These are phyloP conservation scores for Tetraselmis chui DNA, from an alignment of 139 green algal genomes.

Conservation along the genomic window DNA sequence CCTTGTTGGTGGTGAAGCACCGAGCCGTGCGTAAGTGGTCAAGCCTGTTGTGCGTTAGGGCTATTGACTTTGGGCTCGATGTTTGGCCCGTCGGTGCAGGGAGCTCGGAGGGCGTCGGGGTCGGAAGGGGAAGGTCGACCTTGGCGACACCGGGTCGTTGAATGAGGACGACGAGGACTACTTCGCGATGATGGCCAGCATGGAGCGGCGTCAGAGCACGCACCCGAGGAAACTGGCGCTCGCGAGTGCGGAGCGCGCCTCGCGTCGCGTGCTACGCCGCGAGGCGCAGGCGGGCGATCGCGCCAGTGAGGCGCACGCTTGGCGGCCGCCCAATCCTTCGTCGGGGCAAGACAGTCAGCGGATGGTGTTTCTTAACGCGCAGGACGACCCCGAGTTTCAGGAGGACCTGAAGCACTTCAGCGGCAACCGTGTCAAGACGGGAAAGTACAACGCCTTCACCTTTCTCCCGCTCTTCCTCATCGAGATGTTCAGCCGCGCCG, in stretches of 20 bases:
- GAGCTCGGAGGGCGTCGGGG: neutral
- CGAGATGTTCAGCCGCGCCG: slow-evolving; percentile 66
- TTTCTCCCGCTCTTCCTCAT: slow-evolving; percentile 73
- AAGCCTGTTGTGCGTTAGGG: too few species aligned
- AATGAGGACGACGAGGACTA: neutral
- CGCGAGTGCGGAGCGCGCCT: neutral
- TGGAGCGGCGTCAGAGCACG: neutral
- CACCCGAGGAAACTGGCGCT: neutral
- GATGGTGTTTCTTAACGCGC: neutral
- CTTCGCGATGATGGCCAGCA: neutral
- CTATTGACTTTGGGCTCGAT: too few species aligned
- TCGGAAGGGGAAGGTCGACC: neutral
- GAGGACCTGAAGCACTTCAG: slow-evolving; percentile 14
- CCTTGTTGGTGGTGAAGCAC: neutral
- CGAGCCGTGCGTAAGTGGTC: too few species aligned
- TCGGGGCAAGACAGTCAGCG: neutral
- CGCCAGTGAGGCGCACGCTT: neutral
- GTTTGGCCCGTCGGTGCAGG: too few species aligned
- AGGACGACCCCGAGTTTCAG: neutral
- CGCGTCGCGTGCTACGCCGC: neutral
- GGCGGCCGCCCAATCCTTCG: too few species aligned
- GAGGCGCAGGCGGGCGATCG: neutral
- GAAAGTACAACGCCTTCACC: slow-evolving; percentile 72
- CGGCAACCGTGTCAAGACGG: slow-evolving; percentile 58
- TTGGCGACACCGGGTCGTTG: neutral